These are phyloP conservation scores for Zygoascus biomembranicola DNA, from an alignment of 805 yeast species.

Conservation along the genomic window DNA sequence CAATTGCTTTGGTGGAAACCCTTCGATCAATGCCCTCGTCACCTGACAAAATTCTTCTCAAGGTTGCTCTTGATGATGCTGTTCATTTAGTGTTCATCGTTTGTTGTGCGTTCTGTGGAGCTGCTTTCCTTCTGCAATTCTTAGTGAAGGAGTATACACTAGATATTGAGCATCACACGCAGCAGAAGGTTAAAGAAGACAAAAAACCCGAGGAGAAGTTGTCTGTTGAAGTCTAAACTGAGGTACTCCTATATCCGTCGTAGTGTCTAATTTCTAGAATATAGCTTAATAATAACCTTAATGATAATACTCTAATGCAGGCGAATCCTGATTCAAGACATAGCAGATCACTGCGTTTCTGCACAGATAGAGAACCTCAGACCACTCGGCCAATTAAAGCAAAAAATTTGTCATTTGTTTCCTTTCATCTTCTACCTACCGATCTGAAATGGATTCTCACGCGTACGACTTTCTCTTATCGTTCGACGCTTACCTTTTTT, in stretches of 20 bases:
- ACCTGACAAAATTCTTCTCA: slow-evolving; percentile 8
- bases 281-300: neutral
- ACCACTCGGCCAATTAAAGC: too few species aligned
- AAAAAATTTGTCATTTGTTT: too few species aligned
- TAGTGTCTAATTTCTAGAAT: neutral
- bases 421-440: too few species aligned
- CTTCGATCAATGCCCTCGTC: slow-evolving; percentile 13
- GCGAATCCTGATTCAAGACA: too few species aligned
- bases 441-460: too few species aligned
- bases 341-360: too few species aligned
- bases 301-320: too few species aligned
- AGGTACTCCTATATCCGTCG: neutral
- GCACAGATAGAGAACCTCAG: too few species aligned
- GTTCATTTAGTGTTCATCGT: slow-evolving; percentile 16
- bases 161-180: slow-evolving; percentile 16
- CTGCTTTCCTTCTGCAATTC: slow-evolving; percentile 14
- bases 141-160: slow-evolving; percentile 21
- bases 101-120: slow-evolving; percentile 16
- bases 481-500: neutral
- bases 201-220: neutral
- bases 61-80: slow-evolving; percentile 14
- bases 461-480: neutral
- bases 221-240: neutral
- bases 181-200: slow-evolving; percentile 17
- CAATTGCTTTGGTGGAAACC: slow-evolving; percentile 15